Evolutionary conservation across 306 rosid species (phyloP).

Genomic region (Castanea crenata): DNA sequence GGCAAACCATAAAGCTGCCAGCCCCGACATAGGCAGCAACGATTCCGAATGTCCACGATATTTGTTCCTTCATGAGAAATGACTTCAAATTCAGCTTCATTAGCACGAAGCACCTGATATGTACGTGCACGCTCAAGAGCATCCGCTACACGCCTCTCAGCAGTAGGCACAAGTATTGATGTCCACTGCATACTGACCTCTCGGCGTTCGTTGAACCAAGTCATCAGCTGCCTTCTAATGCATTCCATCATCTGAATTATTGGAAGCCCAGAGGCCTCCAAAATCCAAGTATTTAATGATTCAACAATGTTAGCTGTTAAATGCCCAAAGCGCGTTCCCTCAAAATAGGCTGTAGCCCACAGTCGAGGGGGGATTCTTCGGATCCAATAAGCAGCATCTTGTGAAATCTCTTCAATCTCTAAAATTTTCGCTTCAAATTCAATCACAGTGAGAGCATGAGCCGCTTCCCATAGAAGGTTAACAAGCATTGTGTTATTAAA

Average conservation of each 20-base stretch:
- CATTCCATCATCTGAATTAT: constrained; percentile 91
- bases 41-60: constrained; percentile 72
- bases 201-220: constrained; percentile 85
- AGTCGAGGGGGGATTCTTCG: constrained; percentile 69
- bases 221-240: constrained; percentile 86
- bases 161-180: constrained; percentile 76
- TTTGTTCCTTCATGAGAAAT: constrained; percentile 74
- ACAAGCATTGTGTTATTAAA: constrained; percentile 70
- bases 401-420: constrained; percentile 78
- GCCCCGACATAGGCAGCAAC: constrained; percentile 77
- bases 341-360: constrained; percentile 89
- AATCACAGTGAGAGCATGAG: constrained; percentile 69
- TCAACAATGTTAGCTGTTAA: constrained; percentile 74
- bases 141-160: constrained; percentile 73
- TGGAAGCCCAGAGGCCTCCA: constrained; percentile 84
- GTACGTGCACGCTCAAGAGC: constrained; percentile 85
- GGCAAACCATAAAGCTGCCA: constrained; percentile 92
- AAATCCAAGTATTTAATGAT: constrained; percentile 69
- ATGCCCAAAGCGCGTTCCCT: constrained; percentile 78
- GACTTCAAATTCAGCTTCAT: constrained; percentile 87
- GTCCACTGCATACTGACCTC: constrained; percentile 94
- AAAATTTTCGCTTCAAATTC: constrained; percentile 71
- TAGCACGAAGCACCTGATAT: constrained; percentile 85
- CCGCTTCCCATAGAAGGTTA: constrained; percentile 81
- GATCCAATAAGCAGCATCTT: constrained; percentile 84